Base-by-base conservation (phyloP, 2,329 filamentous ascomycete genomes). In the Aureobasidium lini region DNA sequence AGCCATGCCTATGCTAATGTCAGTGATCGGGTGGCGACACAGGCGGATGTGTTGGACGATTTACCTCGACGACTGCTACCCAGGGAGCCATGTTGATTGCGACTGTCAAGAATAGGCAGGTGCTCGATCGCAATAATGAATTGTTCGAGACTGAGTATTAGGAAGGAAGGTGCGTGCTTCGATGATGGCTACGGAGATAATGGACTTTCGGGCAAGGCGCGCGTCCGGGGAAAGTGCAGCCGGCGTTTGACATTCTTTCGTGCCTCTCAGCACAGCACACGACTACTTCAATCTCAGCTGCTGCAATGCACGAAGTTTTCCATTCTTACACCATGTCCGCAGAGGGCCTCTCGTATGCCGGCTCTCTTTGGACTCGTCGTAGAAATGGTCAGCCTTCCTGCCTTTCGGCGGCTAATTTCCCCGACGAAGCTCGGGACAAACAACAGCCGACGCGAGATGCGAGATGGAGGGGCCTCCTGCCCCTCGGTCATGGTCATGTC, bases 51-150 rank as follows among this genome's bases (percentile, higher is more conserved):
- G 1, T 16, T 3, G n/a, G 29, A 10, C 15, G 37, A 49, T 44
- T 39, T 57, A 47, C 60, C 60, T 54, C 61, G 34, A 59, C 37
- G 15, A 59, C 18, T 34, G 59, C 52, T 28, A 61, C 15, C 59
- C 59, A 61, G 10, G 59, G 58, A 13, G 29, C 48, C 58, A 60
- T 60, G 16, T 10, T 52, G 37, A 7, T 4, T 28, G 4, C 9
- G 15, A 40, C 6, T 10, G 8, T 23, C 23, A 29, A 9, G 23
- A 29, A 3, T 6, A 18, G 13, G 13, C n/a, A n/a, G 15, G 1
- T 10, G 15, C 31, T 49, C 10, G 46, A 34, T 4, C 4, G 11
- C 3, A 10, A 18, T 9, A 18, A 32, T 1, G 7, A 9, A n/a
- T 32, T 23, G 16, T 50, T n/a, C 13, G 34, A 6, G 36, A 10